These are phyloP conservation scores for Ogataea siamensis DNA, from an alignment of 805 yeast species.

Conservation along the genomic window DNA sequence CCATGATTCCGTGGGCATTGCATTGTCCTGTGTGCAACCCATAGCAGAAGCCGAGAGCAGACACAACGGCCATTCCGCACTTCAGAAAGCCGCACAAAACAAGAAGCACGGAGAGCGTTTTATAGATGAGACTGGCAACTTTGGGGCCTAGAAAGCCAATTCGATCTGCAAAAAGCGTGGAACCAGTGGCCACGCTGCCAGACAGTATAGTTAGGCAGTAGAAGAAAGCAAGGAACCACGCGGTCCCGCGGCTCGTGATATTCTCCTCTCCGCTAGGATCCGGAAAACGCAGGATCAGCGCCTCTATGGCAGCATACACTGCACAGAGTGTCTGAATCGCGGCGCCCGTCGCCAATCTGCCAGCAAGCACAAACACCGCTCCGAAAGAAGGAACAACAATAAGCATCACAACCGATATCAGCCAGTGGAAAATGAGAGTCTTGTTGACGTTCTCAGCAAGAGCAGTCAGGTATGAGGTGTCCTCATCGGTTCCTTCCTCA, in stretches of 20 bases:
- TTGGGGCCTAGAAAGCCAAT: slow-evolving; percentile 41
- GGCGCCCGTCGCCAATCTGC: slow-evolving; percentile 43
- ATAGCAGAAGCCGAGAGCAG: slow-evolving; percentile 85
- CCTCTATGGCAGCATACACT: slow-evolving; percentile 54
- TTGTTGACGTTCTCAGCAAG: slow-evolving; percentile 37
- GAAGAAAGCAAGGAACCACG: slow-evolving; percentile 56
- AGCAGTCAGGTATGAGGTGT: slow-evolving; percentile 12
- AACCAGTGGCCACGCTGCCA: slow-evolving; percentile 56
- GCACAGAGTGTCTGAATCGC: slow-evolving; percentile 46
- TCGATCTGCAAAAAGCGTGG: slow-evolving; percentile 36
- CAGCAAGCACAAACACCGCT: slow-evolving; percentile 54
- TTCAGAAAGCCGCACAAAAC: slow-evolving; percentile 74
- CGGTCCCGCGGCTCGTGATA: slow-evolving; percentile 62
- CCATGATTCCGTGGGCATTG: slow-evolving; percentile 97
- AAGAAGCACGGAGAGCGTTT: slow-evolving; percentile 44
- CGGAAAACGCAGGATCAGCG: slow-evolving; percentile 56
- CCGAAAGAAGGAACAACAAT: slow-evolving; percentile 58
- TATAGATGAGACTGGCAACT: slow-evolving; percentile 37
- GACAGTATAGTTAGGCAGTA: slow-evolving; percentile 47
- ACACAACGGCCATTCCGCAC: slow-evolving; percentile 75
- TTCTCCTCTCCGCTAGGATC: slow-evolving; percentile 68
- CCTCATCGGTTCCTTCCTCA: slow-evolving; percentile 12
- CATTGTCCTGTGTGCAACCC: slow-evolving; percentile 88
- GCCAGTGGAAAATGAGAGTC: slow-evolving; percentile 65
- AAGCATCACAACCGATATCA: slow-evolving; percentile 44